These are phyloP conservation scores for Pseudocercospora crystallina DNA, from an alignment of 2,329 filamentous ascomycete species.

Conservation along the genomic window DNA sequence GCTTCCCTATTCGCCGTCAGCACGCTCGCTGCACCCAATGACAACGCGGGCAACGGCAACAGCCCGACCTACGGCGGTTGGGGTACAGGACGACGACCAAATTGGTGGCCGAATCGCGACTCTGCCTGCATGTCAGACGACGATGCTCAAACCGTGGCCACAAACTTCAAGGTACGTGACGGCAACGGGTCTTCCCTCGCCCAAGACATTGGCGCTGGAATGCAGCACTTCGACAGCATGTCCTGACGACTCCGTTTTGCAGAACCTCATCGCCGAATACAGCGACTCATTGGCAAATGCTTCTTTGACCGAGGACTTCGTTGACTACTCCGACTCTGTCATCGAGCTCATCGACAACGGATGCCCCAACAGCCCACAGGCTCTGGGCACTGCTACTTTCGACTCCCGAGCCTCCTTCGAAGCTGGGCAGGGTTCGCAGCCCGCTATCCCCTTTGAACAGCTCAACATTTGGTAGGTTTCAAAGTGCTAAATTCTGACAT, in stretches of 20 bases:
- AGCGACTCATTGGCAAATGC: constrained; percentile 29
- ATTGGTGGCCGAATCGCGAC: no score
- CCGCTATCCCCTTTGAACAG: constrained; percentile 32
- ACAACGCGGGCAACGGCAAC: no score
- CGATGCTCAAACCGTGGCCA: no score
- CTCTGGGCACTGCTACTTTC: constrained; percentile 31
- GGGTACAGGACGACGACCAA: no score
- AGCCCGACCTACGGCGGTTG: no score
- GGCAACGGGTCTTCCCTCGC: no score
- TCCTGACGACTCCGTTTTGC: constrained; percentile 32
- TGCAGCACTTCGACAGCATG: constrained; percentile 19
- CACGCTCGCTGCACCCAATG: no score
- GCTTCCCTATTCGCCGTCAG: no score
- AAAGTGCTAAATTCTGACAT: not conserved
- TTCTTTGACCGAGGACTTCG: constrained; percentile 31
- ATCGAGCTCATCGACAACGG: constrained; percentile 36
- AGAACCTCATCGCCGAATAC: constrained; percentile 34
- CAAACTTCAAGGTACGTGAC: no score
- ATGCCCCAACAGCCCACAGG: constrained; percentile 25
- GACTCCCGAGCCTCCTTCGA: constrained; percentile 26
- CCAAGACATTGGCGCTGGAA: no score
- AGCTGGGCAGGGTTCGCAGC: constrained; percentile 29
- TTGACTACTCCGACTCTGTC: constrained; percentile 37
- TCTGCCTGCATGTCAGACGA: no score
- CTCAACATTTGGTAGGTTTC: constrained; percentile 29